Evolutionary conservation across 257 asterid genomes (phyloP), one percentile per base, ranked within the genome.

Genomic region (Nicotiana otophora): DNA sequence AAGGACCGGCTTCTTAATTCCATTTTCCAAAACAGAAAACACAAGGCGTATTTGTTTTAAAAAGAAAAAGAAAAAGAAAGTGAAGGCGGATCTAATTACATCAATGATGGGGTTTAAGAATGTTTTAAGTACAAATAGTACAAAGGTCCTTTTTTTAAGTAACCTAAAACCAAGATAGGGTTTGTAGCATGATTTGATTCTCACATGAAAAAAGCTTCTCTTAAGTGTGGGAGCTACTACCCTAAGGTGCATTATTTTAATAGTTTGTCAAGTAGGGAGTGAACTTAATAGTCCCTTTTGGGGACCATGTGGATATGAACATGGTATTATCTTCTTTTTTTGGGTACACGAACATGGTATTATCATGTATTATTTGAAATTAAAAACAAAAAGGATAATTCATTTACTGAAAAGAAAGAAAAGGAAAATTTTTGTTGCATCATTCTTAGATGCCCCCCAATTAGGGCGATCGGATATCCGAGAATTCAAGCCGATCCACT

Each of bases 251-350:
- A 80, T 69, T 80, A 60, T 68, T 80, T 84, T 42, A 26, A 46
- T 46, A 36, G 74, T 19, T 34, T 82, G 85, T 82, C 63, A 2
- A 30, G 82, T 64, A 15, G 81, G 61, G 77, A 65, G 76, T 53
- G 77, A 60, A 70, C 76, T 30, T 28, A 23, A 60, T 81, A 81
- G 48, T 81, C 82, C 84, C 33, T 42, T 36, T 23, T 23, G 60
- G 81, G 74, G 74, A 66, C 74, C 74, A 66, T 66, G 69, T 58
- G 68, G 51, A 78, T 23, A 39, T 39, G 57, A 78, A 78, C 82
- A 78, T 78, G 82, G 54, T 78, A 36, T 23, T 31, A 57, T 39
- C 48, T 39, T 39, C 46, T 39, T 39, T 39, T 39, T 39, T 39
- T 39, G 10, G 46, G 46, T 39, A 7, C 48, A 39, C 48, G 3